These are phyloP conservation scores for Solanum arcanum DNA, from an alignment of 257 asterid genomes.

Conservation along the genomic window DNA sequence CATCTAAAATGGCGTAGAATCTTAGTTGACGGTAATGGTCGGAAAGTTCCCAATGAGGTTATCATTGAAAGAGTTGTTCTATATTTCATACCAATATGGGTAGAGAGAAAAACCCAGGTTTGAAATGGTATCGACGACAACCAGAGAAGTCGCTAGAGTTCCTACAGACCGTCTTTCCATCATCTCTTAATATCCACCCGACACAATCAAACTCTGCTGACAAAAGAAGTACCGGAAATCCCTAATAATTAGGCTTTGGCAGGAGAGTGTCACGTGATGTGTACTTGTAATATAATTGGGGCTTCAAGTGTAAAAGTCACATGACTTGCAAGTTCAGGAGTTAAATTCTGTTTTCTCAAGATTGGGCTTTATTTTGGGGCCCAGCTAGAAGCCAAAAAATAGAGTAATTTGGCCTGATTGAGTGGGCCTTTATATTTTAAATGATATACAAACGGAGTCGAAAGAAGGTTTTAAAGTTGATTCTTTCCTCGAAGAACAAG, in stretches of 20 bases:
- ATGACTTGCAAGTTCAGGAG: not conserved
- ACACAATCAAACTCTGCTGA: not conserved
- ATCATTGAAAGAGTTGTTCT: not conserved
- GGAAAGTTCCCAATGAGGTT: not conserved
- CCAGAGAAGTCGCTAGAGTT: not conserved
- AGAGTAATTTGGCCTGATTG: not conserved
- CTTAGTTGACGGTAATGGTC: not conserved
- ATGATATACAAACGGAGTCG: not conserved
- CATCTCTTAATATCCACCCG: not conserved
- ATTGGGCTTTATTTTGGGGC: not conserved
- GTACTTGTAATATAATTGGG: not conserved
- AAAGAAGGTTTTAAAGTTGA: not conserved
- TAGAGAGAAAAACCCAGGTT: not conserved
- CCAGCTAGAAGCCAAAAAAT: not conserved
- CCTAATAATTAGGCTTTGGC: not conserved
- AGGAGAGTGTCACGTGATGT: not conserved
- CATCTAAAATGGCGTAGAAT: not conserved
- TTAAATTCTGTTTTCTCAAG: not conserved
- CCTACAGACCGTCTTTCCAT: not conserved
- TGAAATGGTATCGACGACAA: not conserved
- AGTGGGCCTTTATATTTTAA: not conserved
- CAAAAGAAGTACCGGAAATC: not conserved
- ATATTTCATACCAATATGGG: not conserved
- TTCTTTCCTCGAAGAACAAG: not conserved
- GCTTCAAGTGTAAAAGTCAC: not conserved